A percentile compares a stretch with the other conserved stretches of the same genome.
Conservation (phyloP, 148 eudicot genomes). For the Fallopia convolvulus region DNA sequence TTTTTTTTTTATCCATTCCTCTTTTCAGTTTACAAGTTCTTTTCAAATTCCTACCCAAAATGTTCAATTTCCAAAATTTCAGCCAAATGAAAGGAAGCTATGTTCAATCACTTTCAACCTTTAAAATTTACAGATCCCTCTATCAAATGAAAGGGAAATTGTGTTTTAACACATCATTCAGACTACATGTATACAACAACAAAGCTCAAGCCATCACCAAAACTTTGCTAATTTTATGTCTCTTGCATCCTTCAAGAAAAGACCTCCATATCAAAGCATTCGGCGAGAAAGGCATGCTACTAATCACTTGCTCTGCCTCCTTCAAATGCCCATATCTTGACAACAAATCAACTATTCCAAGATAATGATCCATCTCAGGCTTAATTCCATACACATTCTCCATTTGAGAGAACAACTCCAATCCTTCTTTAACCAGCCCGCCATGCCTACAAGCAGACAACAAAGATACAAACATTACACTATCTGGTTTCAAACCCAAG, state of each 20-base stretch:
- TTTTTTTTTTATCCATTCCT: no score
- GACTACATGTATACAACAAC: not conserved
- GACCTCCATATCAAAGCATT: conserved; percentile 53
- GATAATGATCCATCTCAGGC: conserved; percentile 70
- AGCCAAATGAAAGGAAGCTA: no score
- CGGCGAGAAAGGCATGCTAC: conserved; percentile 58
- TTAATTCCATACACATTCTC: conserved; percentile 36
- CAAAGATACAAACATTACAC: conserved; percentile 43
- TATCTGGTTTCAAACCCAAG: conserved; percentile 45
- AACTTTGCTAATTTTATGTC: conserved; percentile 8
- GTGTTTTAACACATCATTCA: not conserved
- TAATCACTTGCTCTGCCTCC: conserved; percentile 56
- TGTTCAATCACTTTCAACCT: no score
- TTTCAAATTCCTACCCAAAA: no score
- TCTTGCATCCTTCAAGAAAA: conserved; percentile 54
- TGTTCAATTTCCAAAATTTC: no score
- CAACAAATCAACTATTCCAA: conserved; percentile 48
- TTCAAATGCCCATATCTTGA: conserved; percentile 58
- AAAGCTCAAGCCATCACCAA: not conserved
- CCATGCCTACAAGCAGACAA: conserved; percentile 75
- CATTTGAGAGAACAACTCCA: conserved; percentile 48
- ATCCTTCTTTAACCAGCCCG: conserved; percentile 58
- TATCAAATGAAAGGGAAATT: not conserved
- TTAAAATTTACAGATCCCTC: no score
- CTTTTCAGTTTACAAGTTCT: no score